Conservation (phyloP, 768 basidiomycete species). For the Boletus rufocinnamomeus region DNA sequence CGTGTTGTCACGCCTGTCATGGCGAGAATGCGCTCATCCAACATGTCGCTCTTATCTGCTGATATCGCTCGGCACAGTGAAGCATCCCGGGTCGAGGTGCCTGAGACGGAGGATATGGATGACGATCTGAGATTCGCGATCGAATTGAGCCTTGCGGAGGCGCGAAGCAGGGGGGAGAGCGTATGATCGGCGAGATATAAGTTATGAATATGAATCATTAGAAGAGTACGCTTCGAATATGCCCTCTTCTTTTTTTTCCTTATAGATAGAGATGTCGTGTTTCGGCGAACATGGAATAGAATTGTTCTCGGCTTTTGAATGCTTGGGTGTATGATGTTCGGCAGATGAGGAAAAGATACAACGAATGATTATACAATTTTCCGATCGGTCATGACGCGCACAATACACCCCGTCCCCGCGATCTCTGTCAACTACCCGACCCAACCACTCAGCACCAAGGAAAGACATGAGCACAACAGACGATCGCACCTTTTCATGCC, state of each 20-base stretch:
- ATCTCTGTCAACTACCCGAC: slow-evolving; percentile 78
- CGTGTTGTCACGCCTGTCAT: slow-evolving; percentile 14
- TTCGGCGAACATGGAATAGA: slow-evolving; percentile 6
- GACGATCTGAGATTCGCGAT: slow-evolving; percentile 66
- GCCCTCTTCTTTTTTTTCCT: not conserved
- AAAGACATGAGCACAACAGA: not conserved
- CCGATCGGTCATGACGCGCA: slow-evolving; percentile 78
- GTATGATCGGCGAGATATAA: slow-evolving; percentile 8
- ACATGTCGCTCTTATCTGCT: slow-evolving; percentile 18
- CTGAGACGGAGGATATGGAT: slow-evolving; percentile 47
- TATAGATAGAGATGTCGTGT: slow-evolving; percentile 1
- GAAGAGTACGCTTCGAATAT: not conserved
- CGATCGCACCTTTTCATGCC: slow-evolving; percentile 89
- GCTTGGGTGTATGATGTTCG: not conserved
- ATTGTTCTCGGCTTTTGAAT: not conserved
- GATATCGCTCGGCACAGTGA: slow-evolving; percentile 13
- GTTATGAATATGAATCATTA: not conserved
- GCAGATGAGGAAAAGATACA: not conserved
- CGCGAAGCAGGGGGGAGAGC: slow-evolving; percentile 12
- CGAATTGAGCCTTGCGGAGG: slow-evolving; percentile 69
- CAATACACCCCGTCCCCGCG: slow-evolving; percentile 94
- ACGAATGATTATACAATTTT: slow-evolving; percentile 45
- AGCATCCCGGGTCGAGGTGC: not conserved
- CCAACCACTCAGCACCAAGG: not conserved
- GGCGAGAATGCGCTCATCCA: slow-evolving; percentile 8